Evolutionary conservation across 805 yeast genomes (phyloP).

Genomic region (Wickerhamomyces silvicola): DNA sequence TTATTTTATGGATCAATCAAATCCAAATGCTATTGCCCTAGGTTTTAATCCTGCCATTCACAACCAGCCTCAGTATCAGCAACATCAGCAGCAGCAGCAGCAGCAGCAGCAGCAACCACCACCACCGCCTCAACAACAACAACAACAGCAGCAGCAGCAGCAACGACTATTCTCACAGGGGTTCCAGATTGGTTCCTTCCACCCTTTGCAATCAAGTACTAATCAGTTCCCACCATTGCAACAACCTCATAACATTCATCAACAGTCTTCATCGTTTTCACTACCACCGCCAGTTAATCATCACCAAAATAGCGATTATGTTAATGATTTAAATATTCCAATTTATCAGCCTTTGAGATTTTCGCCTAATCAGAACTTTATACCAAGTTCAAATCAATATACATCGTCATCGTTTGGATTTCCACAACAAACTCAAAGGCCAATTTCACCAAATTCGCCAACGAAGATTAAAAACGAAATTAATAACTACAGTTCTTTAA

Average conservation of each 20-base stretch:
- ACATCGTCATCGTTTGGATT: too few species aligned
- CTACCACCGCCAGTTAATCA: neutral
- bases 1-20: conserved; percentile 36
- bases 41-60: conserved; percentile 14
- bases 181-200: too few species aligned
- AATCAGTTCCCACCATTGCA: conserved; percentile 1
- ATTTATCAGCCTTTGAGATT: conserved; percentile 1
- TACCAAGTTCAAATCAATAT: too few species aligned
- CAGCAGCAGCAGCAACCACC: neutral
- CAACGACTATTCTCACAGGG: neutral
- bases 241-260: neutral
- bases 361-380: too few species aligned
- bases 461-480: conserved; percentile 1
- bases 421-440: too few species aligned
- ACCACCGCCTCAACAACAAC: conserved; percentile 1
- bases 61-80: conserved; percentile 12
- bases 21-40: conserved; percentile 14
- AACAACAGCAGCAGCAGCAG: conserved; percentile 1
- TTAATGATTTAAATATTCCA: neutral
- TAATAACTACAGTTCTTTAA: conserved; percentile 3
- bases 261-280: neutral
- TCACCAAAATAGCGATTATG: neutral
- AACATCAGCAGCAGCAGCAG: conserved; percentile 5
- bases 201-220: too few species aligned
- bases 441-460: conserved; percentile 2